These are phyloP conservation scores for Pseudogymnoascus verrucosus DNA, from an alignment of 2,329 filamentous ascomycete species.

Conservation along the genomic window DNA sequence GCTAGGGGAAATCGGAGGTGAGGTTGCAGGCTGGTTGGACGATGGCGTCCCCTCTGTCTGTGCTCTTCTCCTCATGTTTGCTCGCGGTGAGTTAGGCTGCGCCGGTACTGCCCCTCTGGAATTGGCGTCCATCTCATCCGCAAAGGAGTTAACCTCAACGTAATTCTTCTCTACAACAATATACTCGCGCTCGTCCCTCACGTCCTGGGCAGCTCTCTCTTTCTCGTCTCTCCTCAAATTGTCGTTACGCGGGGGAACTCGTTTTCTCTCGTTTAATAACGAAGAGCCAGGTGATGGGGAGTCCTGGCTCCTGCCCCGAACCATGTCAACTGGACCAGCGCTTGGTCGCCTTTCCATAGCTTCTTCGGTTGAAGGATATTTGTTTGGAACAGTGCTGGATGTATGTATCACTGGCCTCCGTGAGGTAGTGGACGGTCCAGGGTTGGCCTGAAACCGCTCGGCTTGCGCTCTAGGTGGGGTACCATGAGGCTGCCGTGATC, in stretches of 20 bases:
- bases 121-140: constrained; percentile 85
- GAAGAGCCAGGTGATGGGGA: constrained; percentile 29
- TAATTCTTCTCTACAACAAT: constrained; percentile 91
- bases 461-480: constrained; percentile 16
- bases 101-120: constrained; percentile 41
- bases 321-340: constrained; percentile 11
- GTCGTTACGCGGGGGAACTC: constrained; percentile 15
- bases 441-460: neutral
- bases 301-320: constrained; percentile 23
- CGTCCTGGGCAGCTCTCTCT: constrained; percentile 71
- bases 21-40: constrained; percentile 61
- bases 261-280: constrained; percentile 31
- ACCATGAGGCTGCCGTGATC: constrained; percentile 15
- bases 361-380: constrained; percentile 30
- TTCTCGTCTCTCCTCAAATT: constrained; percentile 43
- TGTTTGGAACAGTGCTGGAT: constrained; percentile 41
- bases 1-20: constrained; percentile 53
- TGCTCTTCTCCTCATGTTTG: constrained; percentile 62
- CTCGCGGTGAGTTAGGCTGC: constrained; percentile 41
- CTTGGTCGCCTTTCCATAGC: constrained; percentile 24
- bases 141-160: constrained; percentile 94
- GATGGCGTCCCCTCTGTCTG: constrained; percentile 69
- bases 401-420: constrained; percentile 29
- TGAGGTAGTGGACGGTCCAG: neutral
- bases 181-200: constrained; percentile 87